phyloP scores from a whole-genome alignment of 495 filamentous ascomycete genomes.

The Trichoderma reesei region DNA sequence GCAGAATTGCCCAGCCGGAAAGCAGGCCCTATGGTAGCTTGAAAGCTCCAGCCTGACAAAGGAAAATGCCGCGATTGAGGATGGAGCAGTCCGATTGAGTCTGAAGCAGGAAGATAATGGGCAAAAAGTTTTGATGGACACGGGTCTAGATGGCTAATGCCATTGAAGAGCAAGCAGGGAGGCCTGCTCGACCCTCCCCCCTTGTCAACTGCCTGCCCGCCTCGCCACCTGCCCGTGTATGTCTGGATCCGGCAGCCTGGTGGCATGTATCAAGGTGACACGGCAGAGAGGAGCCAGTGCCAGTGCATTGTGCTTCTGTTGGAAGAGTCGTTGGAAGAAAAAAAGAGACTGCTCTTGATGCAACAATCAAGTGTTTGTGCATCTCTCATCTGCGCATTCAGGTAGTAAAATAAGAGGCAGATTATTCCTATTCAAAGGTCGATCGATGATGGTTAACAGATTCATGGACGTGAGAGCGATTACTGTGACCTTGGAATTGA shows the following conservation, averaged over 20 bases:
- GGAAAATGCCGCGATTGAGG: background rate
- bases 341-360: background rate
- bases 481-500: too few relatives aligned
- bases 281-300: background rate
- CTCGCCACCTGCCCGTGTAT: too few relatives aligned
- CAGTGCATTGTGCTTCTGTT: background rate
- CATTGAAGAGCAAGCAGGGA: background rate
- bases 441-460: too few relatives aligned
- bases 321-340: background rate
- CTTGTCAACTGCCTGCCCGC: background rate
- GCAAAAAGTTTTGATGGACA: background rate
- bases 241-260: background rate
- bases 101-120: conserved; percentile 1
- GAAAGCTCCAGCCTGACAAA: conserved; percentile 41
- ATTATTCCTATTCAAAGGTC: too few relatives aligned
- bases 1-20: background rate
- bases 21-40: conserved; percentile 39
- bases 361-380: conserved; percentile 9
- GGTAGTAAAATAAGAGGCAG: conserved; percentile 6
- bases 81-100: conserved; percentile 12
- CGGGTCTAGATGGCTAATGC: background rate
- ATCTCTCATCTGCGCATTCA: background rate
- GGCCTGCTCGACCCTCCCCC: background rate
- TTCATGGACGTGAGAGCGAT: too few relatives aligned
- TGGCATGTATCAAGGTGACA: background rate